Conservation (phyloP, 2,329 filamentous ascomycete species). For the Catunica adiposa region DNA sequence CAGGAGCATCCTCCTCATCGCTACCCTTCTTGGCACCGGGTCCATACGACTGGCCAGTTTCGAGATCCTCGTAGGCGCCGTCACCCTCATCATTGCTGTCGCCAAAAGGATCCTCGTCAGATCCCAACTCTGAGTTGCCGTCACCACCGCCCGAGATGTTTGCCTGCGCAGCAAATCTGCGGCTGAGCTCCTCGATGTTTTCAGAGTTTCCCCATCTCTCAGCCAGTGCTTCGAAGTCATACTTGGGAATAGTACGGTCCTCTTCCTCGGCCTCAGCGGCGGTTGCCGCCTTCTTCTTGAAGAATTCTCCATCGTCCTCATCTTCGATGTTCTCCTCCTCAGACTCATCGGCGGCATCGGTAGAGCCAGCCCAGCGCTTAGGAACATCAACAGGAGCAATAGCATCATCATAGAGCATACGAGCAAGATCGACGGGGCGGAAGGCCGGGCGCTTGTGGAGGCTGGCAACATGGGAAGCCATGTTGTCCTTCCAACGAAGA, state of each 20-base stretch:
- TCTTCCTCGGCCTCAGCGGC: constrained; percentile 59
- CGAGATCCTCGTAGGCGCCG: constrained; percentile 71
- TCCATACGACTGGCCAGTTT: constrained; percentile 51
- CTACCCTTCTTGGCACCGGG: constrained; percentile 18
- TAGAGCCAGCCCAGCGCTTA: constrained; percentile 60
- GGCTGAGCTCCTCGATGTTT: constrained; percentile 56
- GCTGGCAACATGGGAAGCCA: constrained; percentile 56
- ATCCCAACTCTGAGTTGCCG: constrained; percentile 34
- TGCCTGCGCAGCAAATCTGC: constrained; percentile 54
- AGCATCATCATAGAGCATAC: constrained; percentile 74
- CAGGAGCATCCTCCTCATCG: constrained; percentile 20
- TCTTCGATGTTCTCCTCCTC: constrained; percentile 42
- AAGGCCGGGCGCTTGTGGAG: constrained; percentile 59
- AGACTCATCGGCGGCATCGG: constrained; percentile 25
- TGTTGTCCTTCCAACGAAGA: constrained; percentile 75
- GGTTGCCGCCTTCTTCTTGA: constrained; percentile 47
- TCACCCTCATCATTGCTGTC: constrained; percentile 48
- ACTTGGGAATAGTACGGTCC: constrained; percentile 61
- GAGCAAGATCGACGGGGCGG: constrained; percentile 65
- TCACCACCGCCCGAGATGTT: constrained; percentile 18
- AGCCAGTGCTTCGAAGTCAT: constrained; percentile 67
- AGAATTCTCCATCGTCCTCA: constrained; percentile 41
- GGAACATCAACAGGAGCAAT: constrained; percentile 61
- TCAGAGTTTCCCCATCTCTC: constrained; percentile 72
- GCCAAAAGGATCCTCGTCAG: constrained; percentile 34